These are phyloP conservation scores for Exserohilum rostratum DNA, from an alignment of 2,329 filamentous ascomycete genomes.

Conservation along the genomic window DNA sequence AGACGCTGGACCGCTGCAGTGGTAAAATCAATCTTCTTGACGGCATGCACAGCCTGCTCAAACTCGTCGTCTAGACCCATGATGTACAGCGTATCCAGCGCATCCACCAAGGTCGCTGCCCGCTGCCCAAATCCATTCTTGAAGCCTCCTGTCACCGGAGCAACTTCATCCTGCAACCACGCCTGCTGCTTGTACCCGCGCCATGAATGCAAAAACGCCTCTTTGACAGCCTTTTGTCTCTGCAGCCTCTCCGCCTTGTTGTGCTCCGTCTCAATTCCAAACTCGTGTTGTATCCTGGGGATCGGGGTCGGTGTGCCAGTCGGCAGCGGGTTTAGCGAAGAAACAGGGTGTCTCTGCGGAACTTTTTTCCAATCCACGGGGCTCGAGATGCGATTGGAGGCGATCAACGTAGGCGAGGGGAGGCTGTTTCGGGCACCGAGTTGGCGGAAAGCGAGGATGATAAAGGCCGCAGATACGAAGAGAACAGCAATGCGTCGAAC, in stretches of 20 bases:
- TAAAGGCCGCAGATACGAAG: slow-evolving; percentile 31
- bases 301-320: slow-evolving; percentile 37
- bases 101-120: slow-evolving; percentile 66
- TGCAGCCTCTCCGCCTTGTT: slow-evolving; percentile 39
- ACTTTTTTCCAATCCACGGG: slow-evolving; percentile 45
- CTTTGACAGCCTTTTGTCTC: slow-evolving; percentile 44
- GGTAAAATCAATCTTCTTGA: slow-evolving; percentile 62
- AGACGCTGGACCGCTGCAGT: slow-evolving; percentile 44
- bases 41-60: slow-evolving; percentile 58
- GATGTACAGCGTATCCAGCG: slow-evolving; percentile 67
- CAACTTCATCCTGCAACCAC: slow-evolving; percentile 61
- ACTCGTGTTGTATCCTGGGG: slow-evolving; percentile 48
- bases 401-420: slow-evolving; percentile 29
- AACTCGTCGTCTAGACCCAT: slow-evolving; percentile 66
- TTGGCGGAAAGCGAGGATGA: slow-evolving; percentile 42
- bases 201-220: slow-evolving; percentile 51
- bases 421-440: slow-evolving; percentile 25
- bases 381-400: slow-evolving; percentile 33
- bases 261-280: slow-evolving; percentile 42
- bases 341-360: slow-evolving; percentile 38
- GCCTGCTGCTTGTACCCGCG: slow-evolving; percentile 59
- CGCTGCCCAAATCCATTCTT: slow-evolving; percentile 61
- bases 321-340: slow-evolving; percentile 41
- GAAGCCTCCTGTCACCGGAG: slow-evolving; percentile 55
- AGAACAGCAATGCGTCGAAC: slow-evolving; percentile 40